Conservation (phyloP, 1,284 basidiomycete species). For the Puccinia coronata region DNA sequence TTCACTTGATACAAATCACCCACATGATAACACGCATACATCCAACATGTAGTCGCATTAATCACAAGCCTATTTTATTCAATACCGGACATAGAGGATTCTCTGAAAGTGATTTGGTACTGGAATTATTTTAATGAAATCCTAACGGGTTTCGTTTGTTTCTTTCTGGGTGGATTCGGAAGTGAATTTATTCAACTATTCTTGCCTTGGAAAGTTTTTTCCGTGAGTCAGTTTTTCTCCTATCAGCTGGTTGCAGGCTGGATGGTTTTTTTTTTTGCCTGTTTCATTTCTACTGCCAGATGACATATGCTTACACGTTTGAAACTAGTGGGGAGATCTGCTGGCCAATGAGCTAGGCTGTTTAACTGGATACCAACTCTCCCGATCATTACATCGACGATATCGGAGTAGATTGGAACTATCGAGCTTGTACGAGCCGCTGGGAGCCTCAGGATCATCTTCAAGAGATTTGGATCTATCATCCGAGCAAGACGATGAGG, state of each 20-base stretch:
- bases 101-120: slow-evolving; percentile 42
- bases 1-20: background rate
- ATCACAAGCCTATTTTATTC: slow-evolving; percentile 42
- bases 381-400: slow-evolving; percentile 19
- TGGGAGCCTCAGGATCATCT: background rate
- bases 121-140: slow-evolving; percentile 48
- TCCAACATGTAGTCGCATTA: slow-evolving; percentile 15
- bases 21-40: background rate
- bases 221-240: slow-evolving; percentile 24
- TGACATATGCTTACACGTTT: background rate
- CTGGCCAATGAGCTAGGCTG: slow-evolving; percentile 46
- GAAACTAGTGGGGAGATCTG: slow-evolving; percentile 38
- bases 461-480: background rate
- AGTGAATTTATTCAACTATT: slow-evolving; percentile 45
- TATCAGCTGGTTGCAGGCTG: too few relatives aligned
- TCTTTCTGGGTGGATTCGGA: slow-evolving; percentile 36
- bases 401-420: slow-evolving; percentile 39
- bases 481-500: slow-evolving; percentile 37
- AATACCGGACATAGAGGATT: slow-evolving; percentile 43
- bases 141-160: slow-evolving; percentile 33
- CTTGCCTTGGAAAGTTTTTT: slow-evolving; percentile 44
- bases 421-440: slow-evolving; percentile 40
- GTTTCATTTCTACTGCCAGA: background rate
- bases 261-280: background rate
- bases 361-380: slow-evolving; percentile 38